These are phyloP conservation scores for Solanum ossicruentum DNA, from an alignment of 257 asterid species.

Conservation along the genomic window DNA sequence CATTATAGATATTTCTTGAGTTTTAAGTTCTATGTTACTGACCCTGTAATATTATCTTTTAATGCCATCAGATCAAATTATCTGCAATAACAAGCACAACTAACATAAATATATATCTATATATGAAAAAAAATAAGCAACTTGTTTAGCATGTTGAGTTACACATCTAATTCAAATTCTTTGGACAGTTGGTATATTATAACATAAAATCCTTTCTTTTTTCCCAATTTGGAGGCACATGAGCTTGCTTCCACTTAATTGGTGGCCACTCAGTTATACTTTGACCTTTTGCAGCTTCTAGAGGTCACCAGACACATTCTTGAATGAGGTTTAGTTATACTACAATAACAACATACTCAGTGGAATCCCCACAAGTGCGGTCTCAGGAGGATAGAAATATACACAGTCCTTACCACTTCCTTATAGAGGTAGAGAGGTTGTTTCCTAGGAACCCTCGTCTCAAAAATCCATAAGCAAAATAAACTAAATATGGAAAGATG, in stretches of 20 bases:
- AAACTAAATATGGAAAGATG: too few species aligned
- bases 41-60: not conserved
- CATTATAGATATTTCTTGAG: not conserved
- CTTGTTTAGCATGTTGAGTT: not conserved
- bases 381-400: not conserved
- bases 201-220: not conserved
- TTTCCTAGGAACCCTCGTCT: too few species aligned
- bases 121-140: not conserved
- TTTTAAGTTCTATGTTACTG: not conserved
- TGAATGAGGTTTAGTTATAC: not conserved
- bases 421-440: not conserved
- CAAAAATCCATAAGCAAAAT: too few species aligned
- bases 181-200: not conserved
- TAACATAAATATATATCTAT: not conserved
- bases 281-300: not conserved
- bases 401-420: accelerated
- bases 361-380: not conserved
- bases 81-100: not conserved
- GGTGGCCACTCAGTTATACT: not conserved
- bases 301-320: not conserved
- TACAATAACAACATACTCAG: not conserved
- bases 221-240: not conserved
- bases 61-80: not conserved
- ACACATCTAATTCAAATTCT: not conserved
- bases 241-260: not conserved